Evolutionary conservation across 2,329 filamentous ascomycete genomes (phyloP).

Genomic region (Sarocladium kiliense): DNA sequence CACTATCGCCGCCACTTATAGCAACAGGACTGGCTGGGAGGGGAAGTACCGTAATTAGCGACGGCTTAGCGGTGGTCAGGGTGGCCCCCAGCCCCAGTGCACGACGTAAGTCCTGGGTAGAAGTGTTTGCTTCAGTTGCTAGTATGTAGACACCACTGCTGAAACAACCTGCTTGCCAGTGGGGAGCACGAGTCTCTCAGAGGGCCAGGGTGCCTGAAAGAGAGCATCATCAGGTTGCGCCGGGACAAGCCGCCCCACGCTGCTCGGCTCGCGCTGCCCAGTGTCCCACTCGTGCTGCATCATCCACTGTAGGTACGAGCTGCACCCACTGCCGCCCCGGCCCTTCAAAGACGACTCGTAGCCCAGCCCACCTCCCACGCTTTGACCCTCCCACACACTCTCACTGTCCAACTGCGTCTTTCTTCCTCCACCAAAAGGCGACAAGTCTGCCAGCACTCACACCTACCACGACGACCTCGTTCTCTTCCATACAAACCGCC

Average conservation of each 20-base stretch:
- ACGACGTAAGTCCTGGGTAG: neutral
- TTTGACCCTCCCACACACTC: neutral
- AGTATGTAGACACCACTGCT: too few species aligned
- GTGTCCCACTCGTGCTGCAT: neutral
- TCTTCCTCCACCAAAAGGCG: neutral
- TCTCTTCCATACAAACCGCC: neutral
- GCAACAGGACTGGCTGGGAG: neutral
- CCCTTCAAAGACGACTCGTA: neutral
- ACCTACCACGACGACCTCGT: neutral
- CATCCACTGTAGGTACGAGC: neutral
- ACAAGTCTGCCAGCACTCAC: neutral
- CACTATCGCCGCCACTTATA: neutral
- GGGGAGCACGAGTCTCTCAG: too few species aligned
- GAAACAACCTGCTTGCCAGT: too few species aligned
- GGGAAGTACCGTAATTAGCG: neutral
- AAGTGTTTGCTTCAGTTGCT: too few species aligned
- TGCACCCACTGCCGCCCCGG: neutral
- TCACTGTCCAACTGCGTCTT: too few species aligned
- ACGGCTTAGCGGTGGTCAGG: neutral
- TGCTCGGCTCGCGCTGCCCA: neutral
- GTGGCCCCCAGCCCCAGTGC: neutral
- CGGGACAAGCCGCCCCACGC: conserved; percentile 5
- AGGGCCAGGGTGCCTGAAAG: neutral
- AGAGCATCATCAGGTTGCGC: neutral
- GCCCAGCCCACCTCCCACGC: neutral